A percentile compares a stretch with the other conserved stretches of the same genome.
Evolutionary conservation across 129 eudicot species (phyloP).

Genomic region (Tagetes patula): DNA sequence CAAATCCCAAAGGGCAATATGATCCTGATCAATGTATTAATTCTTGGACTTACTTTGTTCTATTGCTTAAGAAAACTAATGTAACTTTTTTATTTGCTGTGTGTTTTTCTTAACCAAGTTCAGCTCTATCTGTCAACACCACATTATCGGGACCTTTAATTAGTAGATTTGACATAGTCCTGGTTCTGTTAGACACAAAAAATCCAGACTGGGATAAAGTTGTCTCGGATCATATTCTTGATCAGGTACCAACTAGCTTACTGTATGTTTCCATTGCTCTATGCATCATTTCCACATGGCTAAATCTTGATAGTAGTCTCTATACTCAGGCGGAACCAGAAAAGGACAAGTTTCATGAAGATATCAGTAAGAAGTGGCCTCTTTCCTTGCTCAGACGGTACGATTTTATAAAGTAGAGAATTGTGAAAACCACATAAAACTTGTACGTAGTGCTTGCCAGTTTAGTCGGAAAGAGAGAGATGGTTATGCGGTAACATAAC

Average conservation of each 20-base stretch:
- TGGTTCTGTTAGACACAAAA: conserved; percentile 90
- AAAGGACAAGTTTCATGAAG: conserved; percentile 52
- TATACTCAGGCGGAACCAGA: conserved; percentile 57
- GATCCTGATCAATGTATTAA: conserved; percentile 85
- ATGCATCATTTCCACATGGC: conserved; percentile 16
- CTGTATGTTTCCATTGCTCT: conserved; percentile 21
- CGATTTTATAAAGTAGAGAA: background rate
- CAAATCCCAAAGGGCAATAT: conserved; percentile 98
- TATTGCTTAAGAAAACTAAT: background rate
- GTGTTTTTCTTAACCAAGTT: conserved; percentile 34
- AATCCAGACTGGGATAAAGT: conserved; percentile 98
- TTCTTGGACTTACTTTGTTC: background rate
- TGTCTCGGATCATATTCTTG: conserved; percentile 95
- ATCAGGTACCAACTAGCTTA: conserved; percentile 49
- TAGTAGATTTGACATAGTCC: conserved; percentile 96
- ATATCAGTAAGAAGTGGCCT: conserved; percentile 62
- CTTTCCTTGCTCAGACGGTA: conserved; percentile 89
- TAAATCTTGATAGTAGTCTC: conserved; percentile 15
- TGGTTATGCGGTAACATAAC: background rate
- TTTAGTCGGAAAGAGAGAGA: background rate
- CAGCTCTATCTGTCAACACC: conserved; percentile 93
- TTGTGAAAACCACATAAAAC: background rate
- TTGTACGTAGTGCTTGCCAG: background rate
- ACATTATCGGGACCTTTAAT: conserved; percentile 93
- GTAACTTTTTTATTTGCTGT: background rate